Evolutionary conservation across 2,329 filamentous ascomycete genomes (phyloP).

Genomic region (Mollisia scopiformis): DNA sequence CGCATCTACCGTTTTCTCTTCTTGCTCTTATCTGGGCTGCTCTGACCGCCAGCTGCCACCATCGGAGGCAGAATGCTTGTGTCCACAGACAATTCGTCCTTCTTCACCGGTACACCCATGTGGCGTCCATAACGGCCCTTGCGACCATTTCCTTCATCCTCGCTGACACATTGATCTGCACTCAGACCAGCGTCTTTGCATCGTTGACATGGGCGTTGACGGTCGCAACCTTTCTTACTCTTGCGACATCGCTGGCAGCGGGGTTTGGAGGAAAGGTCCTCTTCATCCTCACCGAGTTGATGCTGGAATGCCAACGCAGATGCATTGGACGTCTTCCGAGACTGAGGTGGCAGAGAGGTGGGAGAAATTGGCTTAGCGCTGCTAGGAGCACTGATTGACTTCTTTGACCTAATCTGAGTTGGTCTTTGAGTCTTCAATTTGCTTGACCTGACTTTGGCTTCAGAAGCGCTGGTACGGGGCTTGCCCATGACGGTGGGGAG

Average conservation of each 20-base stretch:
- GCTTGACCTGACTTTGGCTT: constrained; percentile 48
- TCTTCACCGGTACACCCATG: constrained; percentile 68
- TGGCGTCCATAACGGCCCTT: constrained; percentile 86
- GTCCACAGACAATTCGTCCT: constrained; percentile 51
- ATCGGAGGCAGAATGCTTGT: constrained; percentile 31
- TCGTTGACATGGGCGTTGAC: constrained; percentile 90
- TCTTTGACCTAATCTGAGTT: constrained; percentile 51
- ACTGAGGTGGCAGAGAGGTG: constrained; percentile 67
- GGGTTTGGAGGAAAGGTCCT: constrained; percentile 92
- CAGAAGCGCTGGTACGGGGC: constrained; percentile 39
- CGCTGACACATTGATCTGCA: constrained; percentile 91
- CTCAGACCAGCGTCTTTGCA: constrained; percentile 96
- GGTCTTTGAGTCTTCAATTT: constrained; percentile 44
- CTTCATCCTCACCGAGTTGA: constrained; percentile 70
- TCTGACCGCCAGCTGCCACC: constrained; percentile 25
- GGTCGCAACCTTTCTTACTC: constrained; percentile 99
- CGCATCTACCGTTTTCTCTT: constrained; percentile 64
- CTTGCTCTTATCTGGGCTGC: constrained; percentile 62
- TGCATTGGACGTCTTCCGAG: constrained; percentile 75
- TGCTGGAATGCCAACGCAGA: constrained; percentile 67
- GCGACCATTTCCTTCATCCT: constrained; percentile 95
- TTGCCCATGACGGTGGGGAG: constrained; percentile 42
- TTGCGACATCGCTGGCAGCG: constrained; percentile 98
- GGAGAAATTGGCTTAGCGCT: constrained; percentile 59
- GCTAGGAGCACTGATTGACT: constrained; percentile 42